Base-by-base conservation (phyloP, 192 early-diverging fungal species). In the Podila minutissima region DNA sequence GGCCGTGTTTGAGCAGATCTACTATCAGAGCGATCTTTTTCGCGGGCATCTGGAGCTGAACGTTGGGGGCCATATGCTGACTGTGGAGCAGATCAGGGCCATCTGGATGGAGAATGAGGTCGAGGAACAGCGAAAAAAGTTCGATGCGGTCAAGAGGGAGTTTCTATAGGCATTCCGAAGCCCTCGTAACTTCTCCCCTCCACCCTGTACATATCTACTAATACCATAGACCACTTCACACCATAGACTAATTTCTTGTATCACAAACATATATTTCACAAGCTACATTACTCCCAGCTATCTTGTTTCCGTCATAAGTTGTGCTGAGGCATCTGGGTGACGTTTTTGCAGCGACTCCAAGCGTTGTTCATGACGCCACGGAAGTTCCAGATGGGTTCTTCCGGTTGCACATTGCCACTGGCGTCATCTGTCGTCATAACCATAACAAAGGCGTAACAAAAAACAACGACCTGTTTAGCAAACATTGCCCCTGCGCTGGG, bases 381-480 rank as follows among this genome's bases (percentile, higher is more conserved):
- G 74, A 91, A 94, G 82, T 94, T 94, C 93, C 93, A 94, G 10
- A 91, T 85, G 0, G 93, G 90, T 4, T 85, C 73, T 71, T 92
- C 90, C 17, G 94, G 96, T 83, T 97, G 96, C 64, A 92, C 92
- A 74, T 97, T 97, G 71, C 96, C 95, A 29, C 88, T 83, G 12
- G 89, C 87, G 74, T 97, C 96, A 69, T 86, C 87, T 88, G 69
- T 20, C 26, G 29, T 22, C 19, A 63, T 35, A 12, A 50, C 17
- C 10, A 4, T 35, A 0, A 53, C 32, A 2, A 24, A 32, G 55
- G 4, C 15, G 24, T 20, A 61, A 35, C n/a, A 24, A 5, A 29
- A 29, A 29, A 29, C 3, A 29, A 62, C 10, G 6, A 11, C 7
- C 0, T 46, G 41, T 15, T 46, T 46, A 46, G 41, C 15, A 46